phyloP scores from a whole-genome alignment of 306 rosid species.

The Acacia melanoxylon region DNA sequence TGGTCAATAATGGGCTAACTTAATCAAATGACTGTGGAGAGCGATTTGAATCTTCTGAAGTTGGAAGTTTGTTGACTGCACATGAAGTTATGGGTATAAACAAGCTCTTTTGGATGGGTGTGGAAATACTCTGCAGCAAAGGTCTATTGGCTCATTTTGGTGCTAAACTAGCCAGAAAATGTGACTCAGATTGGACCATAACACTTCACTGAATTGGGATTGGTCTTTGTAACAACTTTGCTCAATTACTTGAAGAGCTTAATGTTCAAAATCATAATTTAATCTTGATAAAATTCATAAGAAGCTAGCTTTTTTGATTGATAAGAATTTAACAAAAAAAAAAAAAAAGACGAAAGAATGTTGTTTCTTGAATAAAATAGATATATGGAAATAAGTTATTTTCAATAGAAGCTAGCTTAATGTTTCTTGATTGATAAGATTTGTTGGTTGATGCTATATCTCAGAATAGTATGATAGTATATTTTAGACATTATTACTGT shows the following conservation, averaged over 20 bases:
- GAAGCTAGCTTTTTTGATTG: too few relatives aligned
- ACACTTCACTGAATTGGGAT: not conserved
- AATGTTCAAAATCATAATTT: not conserved
- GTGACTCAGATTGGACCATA: not conserved
- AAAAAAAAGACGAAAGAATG: too few relatives aligned
- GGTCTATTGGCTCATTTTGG: not conserved
- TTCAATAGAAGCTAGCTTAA: too few relatives aligned
- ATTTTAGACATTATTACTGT: not conserved
- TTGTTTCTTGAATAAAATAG: too few relatives aligned
- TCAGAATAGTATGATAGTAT: not conserved
- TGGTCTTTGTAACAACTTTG: not conserved
- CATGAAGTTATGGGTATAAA: not conserved
- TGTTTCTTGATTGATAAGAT: too few relatives aligned
- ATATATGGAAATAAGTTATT: too few relatives aligned
- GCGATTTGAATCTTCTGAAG: not conserved
- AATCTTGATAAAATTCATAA: not conserved
- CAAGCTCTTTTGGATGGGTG: not conserved
- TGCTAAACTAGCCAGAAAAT: not conserved
- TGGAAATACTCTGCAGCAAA: not conserved
- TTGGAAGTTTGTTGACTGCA: not conserved
- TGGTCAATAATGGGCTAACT: conserved; percentile 4
- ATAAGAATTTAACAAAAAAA: too few relatives aligned
- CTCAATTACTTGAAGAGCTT: not conserved
- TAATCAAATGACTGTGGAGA: not conserved
- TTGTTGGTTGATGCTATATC: not conserved